These are phyloP conservation scores for Salix koriyanagi DNA, from an alignment of 345 rosid genomes.

Conservation along the genomic window DNA sequence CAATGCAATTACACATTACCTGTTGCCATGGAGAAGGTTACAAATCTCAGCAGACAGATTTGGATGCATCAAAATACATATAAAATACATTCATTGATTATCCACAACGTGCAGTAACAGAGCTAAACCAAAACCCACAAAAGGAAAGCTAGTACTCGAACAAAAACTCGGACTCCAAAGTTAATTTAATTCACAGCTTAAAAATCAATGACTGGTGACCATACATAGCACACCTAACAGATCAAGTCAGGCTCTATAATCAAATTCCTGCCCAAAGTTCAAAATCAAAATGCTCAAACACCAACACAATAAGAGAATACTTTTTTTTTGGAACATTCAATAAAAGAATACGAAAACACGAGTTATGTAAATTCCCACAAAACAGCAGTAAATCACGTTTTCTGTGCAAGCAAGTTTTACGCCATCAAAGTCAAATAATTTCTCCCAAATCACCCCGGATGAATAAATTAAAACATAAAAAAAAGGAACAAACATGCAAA, in stretches of 20 bases:
- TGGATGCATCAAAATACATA: background rate
- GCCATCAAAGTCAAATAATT: background rate
- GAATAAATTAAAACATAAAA: background rate
- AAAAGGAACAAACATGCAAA: background rate
- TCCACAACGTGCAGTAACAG: background rate
- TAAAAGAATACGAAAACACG: background rate
- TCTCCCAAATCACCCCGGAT: background rate
- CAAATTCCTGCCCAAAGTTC: background rate
- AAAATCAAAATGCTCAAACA: background rate
- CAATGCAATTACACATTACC: conserved; percentile 28
- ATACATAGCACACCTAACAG: background rate
- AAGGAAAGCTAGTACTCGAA: background rate
- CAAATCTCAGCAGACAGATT: background rate
- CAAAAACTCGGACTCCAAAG: background rate
- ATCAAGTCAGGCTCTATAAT: background rate
- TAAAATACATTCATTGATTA: background rate
- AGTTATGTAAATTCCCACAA: background rate
- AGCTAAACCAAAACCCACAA: background rate
- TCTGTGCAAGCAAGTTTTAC: background rate
- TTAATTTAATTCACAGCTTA: background rate
- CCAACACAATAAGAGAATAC: background rate
- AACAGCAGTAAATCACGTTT: background rate
- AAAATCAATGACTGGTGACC: background rate
- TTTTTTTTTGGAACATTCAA: background rate
- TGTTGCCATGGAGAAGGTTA: conserved; percentile 1